These are phyloP conservation scores for Tuber aestivum DNA, from an alignment of 495 filamentous ascomycete species.

Conservation along the genomic window DNA sequence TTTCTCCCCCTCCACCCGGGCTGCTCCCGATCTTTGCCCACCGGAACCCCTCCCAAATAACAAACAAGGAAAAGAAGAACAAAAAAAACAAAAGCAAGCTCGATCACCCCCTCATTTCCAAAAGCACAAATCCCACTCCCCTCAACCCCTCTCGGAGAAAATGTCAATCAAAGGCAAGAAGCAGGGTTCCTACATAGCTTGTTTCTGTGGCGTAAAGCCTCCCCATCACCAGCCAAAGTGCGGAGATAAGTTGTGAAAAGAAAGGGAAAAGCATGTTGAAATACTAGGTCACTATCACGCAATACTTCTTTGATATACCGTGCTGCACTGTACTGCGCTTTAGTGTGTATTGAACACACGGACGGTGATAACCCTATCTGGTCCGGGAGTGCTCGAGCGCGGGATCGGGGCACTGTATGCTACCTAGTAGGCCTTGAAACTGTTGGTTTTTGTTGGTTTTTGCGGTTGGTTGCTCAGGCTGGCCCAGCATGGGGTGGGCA, in stretches of 20 bases:
- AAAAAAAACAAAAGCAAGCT: not conserved
- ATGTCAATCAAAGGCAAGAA: not conserved
- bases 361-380: not conserved
- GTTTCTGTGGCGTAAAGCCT: not conserved
- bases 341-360: too few species aligned
- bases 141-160: not conserved
- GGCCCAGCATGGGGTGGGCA: not conserved
- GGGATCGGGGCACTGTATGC: not conserved
- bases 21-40: not conserved
- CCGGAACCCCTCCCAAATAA: not conserved
- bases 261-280: not conserved
- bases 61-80: not conserved
- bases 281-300: not conserved
- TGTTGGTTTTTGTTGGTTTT: too few species aligned
- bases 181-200: not conserved
- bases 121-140: not conserved
- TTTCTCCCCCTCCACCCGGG: not conserved
- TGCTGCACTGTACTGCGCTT: not conserved
- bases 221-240: not conserved
- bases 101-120: not conserved
- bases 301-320: not conserved
- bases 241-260: not conserved
- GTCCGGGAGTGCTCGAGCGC: not conserved
- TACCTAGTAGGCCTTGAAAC: not conserved
- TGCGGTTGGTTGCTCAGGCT: not conserved